phyloP scores from a whole-genome alignment of 1,284 basidiomycete genomes.

The Cryptococcus sp. region DNA sequence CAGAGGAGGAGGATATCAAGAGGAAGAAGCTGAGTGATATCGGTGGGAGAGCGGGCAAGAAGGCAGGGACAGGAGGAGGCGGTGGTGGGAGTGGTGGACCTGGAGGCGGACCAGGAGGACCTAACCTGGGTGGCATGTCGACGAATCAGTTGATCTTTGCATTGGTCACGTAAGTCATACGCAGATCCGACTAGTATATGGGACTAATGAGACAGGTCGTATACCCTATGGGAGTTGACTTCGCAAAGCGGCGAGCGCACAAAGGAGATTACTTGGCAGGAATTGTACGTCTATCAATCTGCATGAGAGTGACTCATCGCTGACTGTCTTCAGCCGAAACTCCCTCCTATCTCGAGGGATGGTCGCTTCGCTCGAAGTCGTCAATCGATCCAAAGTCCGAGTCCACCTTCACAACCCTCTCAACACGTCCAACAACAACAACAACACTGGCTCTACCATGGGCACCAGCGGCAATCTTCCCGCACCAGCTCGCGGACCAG shows the following conservation, averaged over 20 bases:
- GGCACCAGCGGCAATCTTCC: slow-evolving; percentile 22
- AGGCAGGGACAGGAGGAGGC: slow-evolving; percentile 27
- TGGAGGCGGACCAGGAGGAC: slow-evolving; percentile 23
- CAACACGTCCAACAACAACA: slow-evolving; percentile 8
- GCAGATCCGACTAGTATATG: slow-evolving; percentile 3
- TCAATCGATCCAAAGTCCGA: slow-evolving; percentile 79
- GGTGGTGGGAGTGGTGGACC: slow-evolving; percentile 34
- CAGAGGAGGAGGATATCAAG: slow-evolving; percentile 22
- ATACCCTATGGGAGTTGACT: slow-evolving; percentile 38
- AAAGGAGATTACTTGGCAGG: slow-evolving; percentile 96
- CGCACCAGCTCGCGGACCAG: slow-evolving; percentile 42
- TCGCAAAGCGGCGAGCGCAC: slow-evolving; percentile 41
- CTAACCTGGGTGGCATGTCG: slow-evolving; percentile 35
- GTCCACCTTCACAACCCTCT: slow-evolving; percentile 46
- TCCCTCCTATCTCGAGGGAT: slow-evolving; percentile 93
- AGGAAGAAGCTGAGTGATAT: slow-evolving; percentile 37
- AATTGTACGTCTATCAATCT: slow-evolving; percentile 56
- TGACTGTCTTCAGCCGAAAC: slow-evolving; percentile 56
- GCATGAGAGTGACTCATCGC: background rate
- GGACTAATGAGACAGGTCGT: slow-evolving; percentile 21
- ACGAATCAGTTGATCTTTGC: slow-evolving; percentile 43
- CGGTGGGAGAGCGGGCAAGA: slow-evolving; percentile 26
- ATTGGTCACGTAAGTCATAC: slow-evolving; percentile 24
- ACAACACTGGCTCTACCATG: slow-evolving; percentile 3
- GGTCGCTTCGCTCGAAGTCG: slow-evolving; percentile 88